Evolutionary conservation across 31 red algal genomes (phyloP).

Genomic region (Porphyra umbilicalis): DNA sequence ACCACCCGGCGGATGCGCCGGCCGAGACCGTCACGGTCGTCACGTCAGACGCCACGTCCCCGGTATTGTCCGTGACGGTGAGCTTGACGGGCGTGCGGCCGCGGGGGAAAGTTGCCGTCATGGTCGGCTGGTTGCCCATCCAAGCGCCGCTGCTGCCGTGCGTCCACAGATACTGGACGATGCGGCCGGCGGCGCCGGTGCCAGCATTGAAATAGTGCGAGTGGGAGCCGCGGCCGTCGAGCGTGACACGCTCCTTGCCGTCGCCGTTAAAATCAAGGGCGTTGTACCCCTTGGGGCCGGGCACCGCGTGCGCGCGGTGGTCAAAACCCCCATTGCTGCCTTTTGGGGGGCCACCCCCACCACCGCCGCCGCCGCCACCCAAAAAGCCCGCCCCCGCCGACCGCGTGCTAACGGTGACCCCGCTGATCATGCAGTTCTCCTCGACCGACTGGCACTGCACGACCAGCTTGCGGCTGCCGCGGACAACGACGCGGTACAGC

Average conservation of each 20-base stretch:
- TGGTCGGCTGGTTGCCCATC: constrained; percentile 5
- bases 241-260: constrained; percentile 21
- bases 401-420: neutral
- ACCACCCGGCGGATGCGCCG: too few relatives aligned
- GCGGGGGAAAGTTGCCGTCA: constrained; percentile 9
- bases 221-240: constrained; percentile 19
- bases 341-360: too few relatives aligned
- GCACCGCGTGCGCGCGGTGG: constrained; percentile 32
- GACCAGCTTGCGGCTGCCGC: neutral
- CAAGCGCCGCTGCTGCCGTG: constrained; percentile 16
- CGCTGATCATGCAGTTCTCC: neutral
- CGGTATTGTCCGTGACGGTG: constrained; percentile 23
- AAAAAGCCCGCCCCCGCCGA: neutral
- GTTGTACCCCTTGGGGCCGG: constrained; percentile 7
- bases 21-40: constrained; percentile 19
- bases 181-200: too few relatives aligned
- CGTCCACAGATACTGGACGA: constrained; percentile 29
- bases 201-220: too few relatives aligned
- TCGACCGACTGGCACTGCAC: neutral
- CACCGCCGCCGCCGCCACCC: too few relatives aligned
- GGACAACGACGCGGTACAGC: neutral
- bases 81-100: constrained; percentile 16
- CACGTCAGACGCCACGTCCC: constrained; percentile 6
- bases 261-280: constrained; percentile 23
- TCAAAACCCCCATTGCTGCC: constrained; percentile 18